Base-by-base conservation (phyloP, 305 asterid genomes). In the Fraxinus angustifolia region DNA sequence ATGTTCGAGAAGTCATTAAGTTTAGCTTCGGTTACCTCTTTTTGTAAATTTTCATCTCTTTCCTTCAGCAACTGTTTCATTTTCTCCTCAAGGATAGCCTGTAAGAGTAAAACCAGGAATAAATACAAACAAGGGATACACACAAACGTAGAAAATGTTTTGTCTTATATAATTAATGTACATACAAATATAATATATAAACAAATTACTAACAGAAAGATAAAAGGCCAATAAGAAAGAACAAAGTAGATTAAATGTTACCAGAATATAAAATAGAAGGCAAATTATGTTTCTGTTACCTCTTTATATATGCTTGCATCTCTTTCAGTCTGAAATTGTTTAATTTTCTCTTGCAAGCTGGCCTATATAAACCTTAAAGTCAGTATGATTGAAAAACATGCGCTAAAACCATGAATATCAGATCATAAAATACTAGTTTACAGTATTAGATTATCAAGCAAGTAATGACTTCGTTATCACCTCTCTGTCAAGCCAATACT, bases 261-360 rank as follows among this genome's bases (percentile, higher is more conserved):
- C 8, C 42, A 7, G 56, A 76, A 28, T 6, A 33, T 40, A 38
- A 73, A 68, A 28, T 28, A 67, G n/a, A 26, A 73, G 2, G 62
- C 5, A 72, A 40, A 34, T 28, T n/a, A 48, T 45, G 38, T 45
- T 71, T 56, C 35, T 10, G 40, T 48, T 74, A 92, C 97, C 94
- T 92, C 89, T 81, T 83, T 89, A 84, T 87, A 85, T 76, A 76
- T 77, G 77, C 84, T 84, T 73, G 85, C 90, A 65, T 86, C 91
- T 78, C 85, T 90, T 67, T 90, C 93, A 67, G 82, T 78, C 82
- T 87, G 83, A 76, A 89, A 85, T 79, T 86, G 87, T 79, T 87
- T 87, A 45, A 88, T 79, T 78, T 89, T 88, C 81, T 82, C 87
- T 78, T 87, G 86, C 76, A 79, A 86, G 83, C 77, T 82, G 71